These are phyloP conservation scores for Zizania latifolia DNA, from an alignment of 176 grass and related monocot species.

Conservation along the genomic window DNA sequence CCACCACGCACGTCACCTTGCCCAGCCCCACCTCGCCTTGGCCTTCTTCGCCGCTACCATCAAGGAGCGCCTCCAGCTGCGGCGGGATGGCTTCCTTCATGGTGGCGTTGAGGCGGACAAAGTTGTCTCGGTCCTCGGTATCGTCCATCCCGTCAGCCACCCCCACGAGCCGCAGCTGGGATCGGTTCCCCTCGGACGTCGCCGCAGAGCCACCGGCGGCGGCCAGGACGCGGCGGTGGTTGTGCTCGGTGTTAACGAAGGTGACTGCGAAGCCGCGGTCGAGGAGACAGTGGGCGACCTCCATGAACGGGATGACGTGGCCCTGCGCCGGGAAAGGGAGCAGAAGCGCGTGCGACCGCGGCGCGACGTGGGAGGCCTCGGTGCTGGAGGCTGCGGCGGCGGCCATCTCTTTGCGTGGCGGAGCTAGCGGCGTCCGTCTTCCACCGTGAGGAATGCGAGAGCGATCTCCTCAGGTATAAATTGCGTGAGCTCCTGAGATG, in stretches of 20 bases:
- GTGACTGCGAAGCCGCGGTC: constrained; percentile 50
- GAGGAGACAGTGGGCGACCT: constrained; percentile 52
- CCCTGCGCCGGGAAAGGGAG: constrained; percentile 51
- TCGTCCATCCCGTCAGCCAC: constrained; percentile 32
- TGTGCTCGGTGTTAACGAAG: constrained; percentile 40
- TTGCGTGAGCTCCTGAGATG: too few relatives aligned
- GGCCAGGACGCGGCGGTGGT: constrained; percentile 19
- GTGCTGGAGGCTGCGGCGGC: too few relatives aligned
- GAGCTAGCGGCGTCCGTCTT: too few relatives aligned
- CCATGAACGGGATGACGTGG: constrained; percentile 61
- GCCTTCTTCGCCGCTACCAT: background rate
- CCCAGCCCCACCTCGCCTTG: background rate
- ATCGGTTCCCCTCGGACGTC: background rate
- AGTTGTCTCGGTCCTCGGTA: constrained; percentile 20
- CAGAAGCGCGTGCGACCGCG: constrained; percentile 41
- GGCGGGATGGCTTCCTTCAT: constrained; percentile 30
- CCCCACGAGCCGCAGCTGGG: constrained; percentile 16
- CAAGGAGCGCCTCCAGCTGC: constrained; percentile 31
- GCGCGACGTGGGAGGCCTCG: background rate
- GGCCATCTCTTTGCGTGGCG: background rate
- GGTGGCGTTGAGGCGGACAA: constrained; percentile 16
- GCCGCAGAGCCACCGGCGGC: too few relatives aligned
- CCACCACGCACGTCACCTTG: constrained; percentile 38
- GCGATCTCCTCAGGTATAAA: too few relatives aligned
- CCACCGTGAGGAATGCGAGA: too few relatives aligned